phyloP scores from a whole-genome alignment of 768 basidiomycete species.

The Amanita pseudoporphyria region DNA sequence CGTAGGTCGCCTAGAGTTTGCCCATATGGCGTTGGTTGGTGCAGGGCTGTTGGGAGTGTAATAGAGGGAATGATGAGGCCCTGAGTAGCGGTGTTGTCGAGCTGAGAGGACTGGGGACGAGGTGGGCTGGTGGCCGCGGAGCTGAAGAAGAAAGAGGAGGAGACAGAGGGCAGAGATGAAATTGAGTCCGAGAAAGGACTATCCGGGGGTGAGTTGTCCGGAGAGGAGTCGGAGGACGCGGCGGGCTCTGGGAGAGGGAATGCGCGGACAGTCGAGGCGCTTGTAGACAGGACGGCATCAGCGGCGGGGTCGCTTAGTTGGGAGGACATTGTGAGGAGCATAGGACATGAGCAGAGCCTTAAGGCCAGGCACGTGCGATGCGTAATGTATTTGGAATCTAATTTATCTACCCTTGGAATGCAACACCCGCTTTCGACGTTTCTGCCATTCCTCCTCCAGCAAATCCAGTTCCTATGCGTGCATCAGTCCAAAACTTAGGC shows the following conservation, averaged over 20 bases:
- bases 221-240: not conserved
- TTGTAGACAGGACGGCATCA: not conserved
- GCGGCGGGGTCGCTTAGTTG: not conserved
- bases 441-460: constrained; percentile 95
- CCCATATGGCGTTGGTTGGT: constrained; percentile 55
- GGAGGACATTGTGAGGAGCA: not conserved
- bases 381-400: too few relatives aligned
- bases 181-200: constrained; percentile 54
- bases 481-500: not conserved
- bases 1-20: constrained; percentile 57
- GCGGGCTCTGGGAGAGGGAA: not conserved
- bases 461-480: constrained; percentile 73
- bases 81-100: constrained; percentile 29
- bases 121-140: constrained; percentile 60
- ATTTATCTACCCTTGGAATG: constrained; percentile 82
- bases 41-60: constrained; percentile 50
- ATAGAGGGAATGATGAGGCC: constrained; percentile 66
- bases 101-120: constrained; percentile 22
- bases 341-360: not conserved
- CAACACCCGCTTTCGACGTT: constrained; percentile 65
- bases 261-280: not conserved
- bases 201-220: constrained; percentile 37
- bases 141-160: constrained; percentile 72
- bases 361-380: too few relatives aligned
- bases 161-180: constrained; percentile 64